Conservation (phyloP, 208 protist species). For the Wallacemonas sp. region DNA sequence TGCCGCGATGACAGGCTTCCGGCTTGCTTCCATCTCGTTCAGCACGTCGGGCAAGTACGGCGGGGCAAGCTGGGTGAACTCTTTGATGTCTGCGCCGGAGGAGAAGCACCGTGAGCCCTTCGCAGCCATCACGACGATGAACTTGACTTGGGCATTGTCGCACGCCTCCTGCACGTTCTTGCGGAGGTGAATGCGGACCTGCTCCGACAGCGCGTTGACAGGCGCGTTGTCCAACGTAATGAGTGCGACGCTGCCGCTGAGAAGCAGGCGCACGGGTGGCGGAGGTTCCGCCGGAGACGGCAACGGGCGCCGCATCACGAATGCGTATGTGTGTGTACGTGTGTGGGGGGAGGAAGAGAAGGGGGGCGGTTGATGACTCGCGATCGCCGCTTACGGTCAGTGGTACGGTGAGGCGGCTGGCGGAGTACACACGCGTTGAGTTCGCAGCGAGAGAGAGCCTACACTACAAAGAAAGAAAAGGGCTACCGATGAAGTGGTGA, state of each 20-base stretch:
- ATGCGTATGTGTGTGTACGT: too few species aligned
- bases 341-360: too few species aligned
- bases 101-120: conserved; percentile 8
- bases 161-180: neutral
- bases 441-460: too few species aligned
- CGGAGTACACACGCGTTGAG: too few species aligned
- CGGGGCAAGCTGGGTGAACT: conserved; percentile 1
- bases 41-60: conserved; percentile 18
- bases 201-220: conserved; percentile 10
- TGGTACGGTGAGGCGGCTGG: too few species aligned
- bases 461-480: too few species aligned
- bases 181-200: conserved; percentile 5
- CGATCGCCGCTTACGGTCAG: too few species aligned
- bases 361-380: too few species aligned
- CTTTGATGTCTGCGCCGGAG: conserved; percentile 21
- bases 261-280: neutral
- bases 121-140: conserved; percentile 21
- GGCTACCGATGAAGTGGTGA: too few species aligned
- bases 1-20: conserved; percentile 28
- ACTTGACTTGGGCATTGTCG: conserved; percentile 7
- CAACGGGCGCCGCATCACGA: neutral
- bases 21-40: conserved; percentile 7
- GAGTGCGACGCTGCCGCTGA: conserved; percentile 16
- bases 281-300: neutral
- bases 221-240: conserved; percentile 27